Conservation (phyloP, 2,329 filamentous ascomycete genomes). For the Leptoxyphium fumago region DNA sequence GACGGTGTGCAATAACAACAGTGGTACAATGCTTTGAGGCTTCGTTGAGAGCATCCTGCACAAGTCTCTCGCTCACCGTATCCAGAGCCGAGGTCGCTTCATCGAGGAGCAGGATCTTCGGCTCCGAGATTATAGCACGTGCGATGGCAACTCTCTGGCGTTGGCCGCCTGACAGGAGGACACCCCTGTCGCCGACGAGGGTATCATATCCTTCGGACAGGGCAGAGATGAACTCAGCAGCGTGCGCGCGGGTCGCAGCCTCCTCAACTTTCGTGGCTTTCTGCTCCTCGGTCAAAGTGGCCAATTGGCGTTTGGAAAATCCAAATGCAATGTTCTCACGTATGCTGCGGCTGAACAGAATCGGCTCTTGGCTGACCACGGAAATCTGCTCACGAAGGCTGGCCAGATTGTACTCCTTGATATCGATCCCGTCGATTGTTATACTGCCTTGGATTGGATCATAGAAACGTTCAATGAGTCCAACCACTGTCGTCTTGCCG, state of each 20-base stretch:
- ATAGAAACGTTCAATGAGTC: conserved; percentile 76
- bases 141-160: conserved; percentile 23
- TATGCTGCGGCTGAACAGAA: conserved; percentile 21
- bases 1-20: conserved; percentile 29
- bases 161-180: conserved; percentile 22
- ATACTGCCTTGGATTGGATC: conserved; percentile 36
- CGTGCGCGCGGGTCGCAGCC: conserved; percentile 76
- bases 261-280: conserved; percentile 55
- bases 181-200: conserved; percentile 19
- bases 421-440: conserved; percentile 17
- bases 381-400: conserved; percentile 20
- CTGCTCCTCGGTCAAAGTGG: conserved; percentile 67
- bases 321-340: conserved; percentile 23
- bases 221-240: conserved; percentile 43
- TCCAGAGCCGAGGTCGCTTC: conserved; percentile 25
- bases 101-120: conserved; percentile 21
- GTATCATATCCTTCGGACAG: conserved; percentile 22
- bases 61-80: conserved; percentile 18
- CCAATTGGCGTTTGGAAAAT: conserved; percentile 20
- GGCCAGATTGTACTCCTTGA: conserved; percentile 16
- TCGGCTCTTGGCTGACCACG: conserved; percentile 23
- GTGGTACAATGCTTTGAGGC: conserved; percentile 21
- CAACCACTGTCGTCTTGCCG: conserved; percentile 85
- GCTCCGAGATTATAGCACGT: conserved; percentile 21
- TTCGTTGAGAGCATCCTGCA: conserved; percentile 20